Evolutionary conservation across 306 rosid species (phyloP), one percentile per base, ranked within the genome.

Genomic region (Inga laurina): DNA sequence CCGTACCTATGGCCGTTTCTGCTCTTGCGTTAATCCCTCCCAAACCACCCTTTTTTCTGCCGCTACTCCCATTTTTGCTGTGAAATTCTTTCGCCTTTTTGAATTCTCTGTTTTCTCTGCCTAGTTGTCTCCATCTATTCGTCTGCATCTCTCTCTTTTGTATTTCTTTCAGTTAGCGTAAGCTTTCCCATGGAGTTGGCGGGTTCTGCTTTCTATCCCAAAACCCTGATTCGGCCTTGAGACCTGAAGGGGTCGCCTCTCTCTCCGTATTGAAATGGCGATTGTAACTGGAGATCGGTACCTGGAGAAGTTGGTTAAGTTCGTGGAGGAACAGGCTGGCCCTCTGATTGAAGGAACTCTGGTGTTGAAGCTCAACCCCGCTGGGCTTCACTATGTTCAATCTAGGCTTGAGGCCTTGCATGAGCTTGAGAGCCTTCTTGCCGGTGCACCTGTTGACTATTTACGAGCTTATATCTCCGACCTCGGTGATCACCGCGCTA

Each of bases 401-500:
- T 92, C 94, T 8, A 86, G 99, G 79, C 88, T 96, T 7, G 99
- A 96, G 88, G 97, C 98, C 11, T 87, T 96, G 80, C 86, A 88
- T 66, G 99, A 96, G 85, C 87, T 96, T 10, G 98, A 96, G 82
- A 88, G 90, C 84, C 93, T 96, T 52, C 90, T 96, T 3, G 73
- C 90, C 56, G 98, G 97, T 3, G 98, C 99, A 46, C 99, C 99
- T 4, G 93, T 96, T 3, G 99, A 96, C 67, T 96, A 96, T 75
- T 93, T 96, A 56, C 91, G 99, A 18, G 98, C 99, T 18, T 96
- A 96, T 72, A 91, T 96, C 6, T 92, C 97, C 27, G 99, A 96
- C 94, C 97, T 96, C 64, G 99, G 99, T 24, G 99, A 96, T 78
- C 97, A 96, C 92, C 99, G 99, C 46, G 98, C 99, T 41, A 93